Percentiles rank a stretch among this genome's conserved stretches.
These are phyloP conservation scores for Kwoniella mangroviensis DNA, from an alignment of 768 basidiomycete genomes.

Conservation along the genomic window DNA sequence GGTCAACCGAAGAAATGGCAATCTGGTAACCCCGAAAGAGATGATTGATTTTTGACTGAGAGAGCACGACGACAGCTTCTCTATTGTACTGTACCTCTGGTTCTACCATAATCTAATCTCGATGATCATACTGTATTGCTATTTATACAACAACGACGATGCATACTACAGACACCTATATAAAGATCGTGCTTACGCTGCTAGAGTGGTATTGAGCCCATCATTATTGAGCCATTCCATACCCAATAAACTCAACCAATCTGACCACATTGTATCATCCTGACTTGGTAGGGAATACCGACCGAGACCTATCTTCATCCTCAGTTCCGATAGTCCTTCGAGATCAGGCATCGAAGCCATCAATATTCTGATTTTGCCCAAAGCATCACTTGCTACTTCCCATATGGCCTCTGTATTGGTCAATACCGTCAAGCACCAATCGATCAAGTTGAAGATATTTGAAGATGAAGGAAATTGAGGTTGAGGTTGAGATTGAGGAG, in stretches of 20 bases:
- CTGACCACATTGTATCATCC: background rate
- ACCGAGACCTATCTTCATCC: background rate
- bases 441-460: background rate
- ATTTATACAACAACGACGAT: background rate
- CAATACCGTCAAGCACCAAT: background rate
- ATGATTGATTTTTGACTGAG: no score
- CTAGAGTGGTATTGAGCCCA: background rate
- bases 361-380: background rate
- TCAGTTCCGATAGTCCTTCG: background rate
- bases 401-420: background rate
- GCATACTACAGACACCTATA: background rate
- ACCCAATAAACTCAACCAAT: background rate
- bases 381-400: background rate
- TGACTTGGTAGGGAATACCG: background rate
- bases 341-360: background rate
- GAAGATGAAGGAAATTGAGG: background rate
- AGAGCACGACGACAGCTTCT: background rate
- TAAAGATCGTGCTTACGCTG: background rate
- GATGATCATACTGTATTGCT: no score
- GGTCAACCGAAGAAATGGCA: no score
- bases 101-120: no score
- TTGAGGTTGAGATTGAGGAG: background rate
- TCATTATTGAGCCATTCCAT: background rate
- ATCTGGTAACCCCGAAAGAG: no score
- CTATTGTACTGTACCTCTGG: background rate